A percentile compares a stretch with the other conserved stretches of the same genome.
These are phyloP conservation scores for Ceratobasidium sp. DNA, from an alignment of 1,284 basidiomycete genomes.

Conservation along the genomic window DNA sequence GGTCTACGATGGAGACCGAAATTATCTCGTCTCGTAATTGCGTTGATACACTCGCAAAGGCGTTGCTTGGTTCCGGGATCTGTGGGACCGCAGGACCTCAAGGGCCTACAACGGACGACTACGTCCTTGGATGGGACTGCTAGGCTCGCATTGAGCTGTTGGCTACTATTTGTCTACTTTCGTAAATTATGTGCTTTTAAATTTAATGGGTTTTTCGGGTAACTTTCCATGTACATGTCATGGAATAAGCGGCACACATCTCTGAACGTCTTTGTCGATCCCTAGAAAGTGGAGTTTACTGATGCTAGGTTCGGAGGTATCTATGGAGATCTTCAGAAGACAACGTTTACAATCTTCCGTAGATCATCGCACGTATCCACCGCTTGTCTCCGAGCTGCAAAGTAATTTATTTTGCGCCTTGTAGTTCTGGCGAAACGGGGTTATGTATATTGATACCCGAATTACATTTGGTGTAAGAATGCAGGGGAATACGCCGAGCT, in stretches of 20 bases:
- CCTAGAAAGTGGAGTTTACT: no score
- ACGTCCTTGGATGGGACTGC: conserved; percentile 45
- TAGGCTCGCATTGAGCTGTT: background rate
- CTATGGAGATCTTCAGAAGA: no score
- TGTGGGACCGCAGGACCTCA: conserved; percentile 51
- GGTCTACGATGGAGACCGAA: conserved; percentile 92
- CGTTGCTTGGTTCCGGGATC: conserved; percentile 68
- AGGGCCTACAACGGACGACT: conserved; percentile 41
- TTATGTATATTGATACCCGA: no score
- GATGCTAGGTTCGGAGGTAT: no score
- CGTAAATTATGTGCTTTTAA: background rate
- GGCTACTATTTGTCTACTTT: background rate
- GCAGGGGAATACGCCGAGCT: no score
- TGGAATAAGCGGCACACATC: background rate
- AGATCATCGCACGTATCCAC: no score
- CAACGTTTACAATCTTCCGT: no score
- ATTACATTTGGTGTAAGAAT: no score
- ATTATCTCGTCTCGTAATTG: conserved; percentile 84
- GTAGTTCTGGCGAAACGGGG: no score
- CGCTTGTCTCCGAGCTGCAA: no score
- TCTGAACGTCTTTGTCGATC: background rate
- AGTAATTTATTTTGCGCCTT: no score
- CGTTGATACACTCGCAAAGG: conserved; percentile 75
- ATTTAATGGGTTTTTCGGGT: background rate
- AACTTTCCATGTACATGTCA: background rate